Evolutionary conservation across 2,329 filamentous ascomycete genomes (phyloP), one percentile per base, ranked within the genome.

Genomic region (Xylariaceae sp.): DNA sequence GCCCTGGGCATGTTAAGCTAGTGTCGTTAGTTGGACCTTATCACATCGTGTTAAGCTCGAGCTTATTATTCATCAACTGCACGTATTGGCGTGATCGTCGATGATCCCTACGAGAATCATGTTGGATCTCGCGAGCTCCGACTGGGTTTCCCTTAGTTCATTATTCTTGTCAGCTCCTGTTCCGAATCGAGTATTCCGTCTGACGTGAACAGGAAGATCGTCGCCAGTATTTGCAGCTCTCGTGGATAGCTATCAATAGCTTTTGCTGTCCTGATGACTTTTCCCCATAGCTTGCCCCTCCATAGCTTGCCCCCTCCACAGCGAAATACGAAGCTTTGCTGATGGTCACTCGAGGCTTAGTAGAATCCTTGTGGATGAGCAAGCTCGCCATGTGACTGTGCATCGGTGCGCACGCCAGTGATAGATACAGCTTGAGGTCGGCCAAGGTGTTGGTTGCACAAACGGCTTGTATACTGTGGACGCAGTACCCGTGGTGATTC

Each of bases 91-190:
- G 14, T 37, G 32, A 37, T 37, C 32, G 60, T 60, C 54, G 50
- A 55, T 54, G 60, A 42, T 58, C 54, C 60, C 56, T 56, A 55
- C 54, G 57, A 57, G 60, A 57, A 62, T 62, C 60, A 56, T 50
- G 55, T 54, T 54, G 50, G 60, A 37, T 37, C 32, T 37, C 32
- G 32, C 7, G 48, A 62, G 60, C 60, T 52, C 18, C 23, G 23
- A 26, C 23, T 26, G 40, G 37, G 42, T 54, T 60, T 58, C 54
- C 57, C 60, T 44, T 57, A 57, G 52, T 58, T 40, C 9, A 52
- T 54, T 52, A 50, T 54, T 53, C 64, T 62, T 48, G 51, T 63
- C 56, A 64, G 57, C 57, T 58, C 56, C 52, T 47, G 53, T 54
- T 56, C 63, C 60, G 53, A 56, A 61, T 64, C 57, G 20, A 54